phyloP scores from a whole-genome alignment of 2,329 filamentous ascomycete genomes.

The Basipetospora chlamydospora region DNA sequence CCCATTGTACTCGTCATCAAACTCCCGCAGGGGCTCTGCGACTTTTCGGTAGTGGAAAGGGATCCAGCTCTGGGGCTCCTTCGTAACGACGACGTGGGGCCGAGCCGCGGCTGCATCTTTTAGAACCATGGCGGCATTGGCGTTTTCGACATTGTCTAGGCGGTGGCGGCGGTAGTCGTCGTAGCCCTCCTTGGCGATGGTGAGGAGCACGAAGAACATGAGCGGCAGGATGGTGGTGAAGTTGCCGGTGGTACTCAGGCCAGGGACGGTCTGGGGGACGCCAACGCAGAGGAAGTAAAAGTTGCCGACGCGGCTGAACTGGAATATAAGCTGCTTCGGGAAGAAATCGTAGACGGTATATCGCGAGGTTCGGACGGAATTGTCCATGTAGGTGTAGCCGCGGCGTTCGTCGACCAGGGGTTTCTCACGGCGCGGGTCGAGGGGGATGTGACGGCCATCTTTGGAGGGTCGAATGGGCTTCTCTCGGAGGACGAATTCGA shows the following conservation, averaged over 20 bases:
- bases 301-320: conserved; percentile 76
- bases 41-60: conserved; percentile 6
- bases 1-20: conserved; percentile 46
- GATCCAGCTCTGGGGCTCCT: conserved; percentile 3
- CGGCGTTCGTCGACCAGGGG: conserved; percentile 34
- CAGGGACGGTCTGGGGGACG: conserved; percentile 66
- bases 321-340: conserved; percentile 70
- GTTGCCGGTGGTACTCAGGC: conserved; percentile 59
- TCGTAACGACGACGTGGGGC: conserved; percentile 3
- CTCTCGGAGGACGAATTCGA: conserved; percentile 42
- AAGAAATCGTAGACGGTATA: conserved; percentile 78
- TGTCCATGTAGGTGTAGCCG: conserved; percentile 34
- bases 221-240: conserved; percentile 64
- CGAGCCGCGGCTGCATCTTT: conserved; percentile 7
- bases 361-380: conserved; percentile 64
- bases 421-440: conserved; percentile 22
- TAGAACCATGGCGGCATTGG: conserved; percentile 28
- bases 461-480: conserved; percentile 56
- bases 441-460: conserved; percentile 45
- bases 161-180: conserved; percentile 71
- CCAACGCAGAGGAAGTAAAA: conserved; percentile 79
- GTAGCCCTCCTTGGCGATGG: conserved; percentile 74
- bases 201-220: conserved; percentile 63
- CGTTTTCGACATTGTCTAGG: conserved; percentile 71
- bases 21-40: conserved; percentile 5